A percentile compares a stretch with the other conserved stretches of the same genome.
These are phyloP conservation scores for Neolentinus lepideus DNA, from an alignment of 1,284 basidiomycete species.

Conservation along the genomic window DNA sequence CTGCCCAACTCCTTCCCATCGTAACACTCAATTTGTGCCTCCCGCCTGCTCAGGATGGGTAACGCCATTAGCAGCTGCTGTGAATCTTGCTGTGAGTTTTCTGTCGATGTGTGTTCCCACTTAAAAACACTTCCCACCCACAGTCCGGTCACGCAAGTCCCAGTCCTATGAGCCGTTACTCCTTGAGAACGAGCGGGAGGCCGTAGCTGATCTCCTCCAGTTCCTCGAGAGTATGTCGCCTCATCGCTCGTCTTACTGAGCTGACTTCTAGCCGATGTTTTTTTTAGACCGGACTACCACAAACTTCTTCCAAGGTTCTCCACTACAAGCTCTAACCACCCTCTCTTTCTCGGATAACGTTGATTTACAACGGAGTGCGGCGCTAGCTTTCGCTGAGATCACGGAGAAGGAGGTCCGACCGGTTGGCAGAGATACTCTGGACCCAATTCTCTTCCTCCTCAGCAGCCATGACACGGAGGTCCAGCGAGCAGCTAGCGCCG, in stretches of 20 bases:
- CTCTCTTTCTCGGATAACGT: slow-evolving; percentile 99
- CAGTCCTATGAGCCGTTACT: slow-evolving; percentile 91
- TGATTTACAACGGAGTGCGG: slow-evolving; percentile 96
- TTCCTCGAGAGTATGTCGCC: slow-evolving; percentile 87
- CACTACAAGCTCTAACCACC: slow-evolving; percentile 90
- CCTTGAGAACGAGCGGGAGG: slow-evolving; percentile 97
- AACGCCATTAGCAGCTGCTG: slow-evolving; percentile 60
- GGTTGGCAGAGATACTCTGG: slow-evolving; percentile 94
- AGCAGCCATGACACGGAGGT: slow-evolving; percentile 99
- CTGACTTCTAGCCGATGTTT: slow-evolving; percentile 10
- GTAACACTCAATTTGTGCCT: not conserved
- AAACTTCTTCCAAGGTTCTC: slow-evolving; percentile 93
- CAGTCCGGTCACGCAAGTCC: slow-evolving; percentile 72
- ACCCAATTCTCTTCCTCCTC: slow-evolving; percentile 96
- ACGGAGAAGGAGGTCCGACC: slow-evolving; percentile 99
- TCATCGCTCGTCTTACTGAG: not conserved
- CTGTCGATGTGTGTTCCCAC: slow-evolving; percentile 8
- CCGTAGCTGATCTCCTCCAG: slow-evolving; percentile 95
- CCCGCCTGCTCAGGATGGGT: slow-evolving; percentile 29
- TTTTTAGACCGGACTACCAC: slow-evolving; percentile 86
- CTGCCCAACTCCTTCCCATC: not conserved
- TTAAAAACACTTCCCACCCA: slow-evolving; percentile 9
- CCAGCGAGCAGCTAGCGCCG: slow-evolving; percentile 95
- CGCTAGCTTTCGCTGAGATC: slow-evolving; percentile 98
- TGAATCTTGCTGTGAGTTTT: slow-evolving; percentile 64